phyloP scores from a whole-genome alignment of 2,329 filamentous ascomycete species.

The Fusarium graminum region DNA sequence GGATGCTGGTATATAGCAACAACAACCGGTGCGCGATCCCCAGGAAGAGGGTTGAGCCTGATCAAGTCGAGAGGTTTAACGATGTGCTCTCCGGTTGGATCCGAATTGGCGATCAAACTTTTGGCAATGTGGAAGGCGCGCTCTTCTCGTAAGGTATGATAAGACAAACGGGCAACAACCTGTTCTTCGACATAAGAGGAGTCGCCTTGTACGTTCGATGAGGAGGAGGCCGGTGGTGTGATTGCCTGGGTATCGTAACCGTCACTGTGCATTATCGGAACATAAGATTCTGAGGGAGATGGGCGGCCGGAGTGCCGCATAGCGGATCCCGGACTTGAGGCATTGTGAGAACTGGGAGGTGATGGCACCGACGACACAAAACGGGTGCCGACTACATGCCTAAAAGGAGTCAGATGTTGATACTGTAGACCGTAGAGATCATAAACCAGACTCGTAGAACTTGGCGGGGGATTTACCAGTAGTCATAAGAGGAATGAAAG shows the following conservation, averaged over 20 bases:
- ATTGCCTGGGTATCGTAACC: conserved; percentile 55
- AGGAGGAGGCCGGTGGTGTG: conserved; percentile 51
- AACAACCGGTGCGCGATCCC: conserved; percentile 78
- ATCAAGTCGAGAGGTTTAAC: conserved; percentile 84
- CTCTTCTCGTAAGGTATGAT: conserved; percentile 85
- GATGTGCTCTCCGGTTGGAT: conserved; percentile 81
- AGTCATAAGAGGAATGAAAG: conserved; percentile 82
- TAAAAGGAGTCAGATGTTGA: conserved; percentile 49
- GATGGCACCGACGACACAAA: conserved; percentile 65
- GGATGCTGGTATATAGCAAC: conserved; percentile 86
- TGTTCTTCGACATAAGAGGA: conserved; percentile 70
- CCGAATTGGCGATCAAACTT: conserved; percentile 76
- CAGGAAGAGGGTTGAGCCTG: conserved; percentile 74
- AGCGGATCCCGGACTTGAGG: conserved; percentile 60
- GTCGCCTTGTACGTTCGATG: conserved; percentile 58
- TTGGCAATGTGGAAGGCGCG: conserved; percentile 87
- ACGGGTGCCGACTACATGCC: conserved; percentile 76
- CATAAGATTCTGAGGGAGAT: conserved; percentile 58
- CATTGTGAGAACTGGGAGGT: conserved; percentile 60
- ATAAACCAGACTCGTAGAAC: neutral
- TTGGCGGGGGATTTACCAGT: conserved; percentile 71
- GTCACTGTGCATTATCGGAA: conserved; percentile 53
- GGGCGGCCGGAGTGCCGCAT: conserved; percentile 60
- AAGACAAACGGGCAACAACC: conserved; percentile 85
- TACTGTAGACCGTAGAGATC: neutral